Evolutionary conservation across 768 basidiomycete species (phyloP).

Genomic region (Suillus subluteus): DNA sequence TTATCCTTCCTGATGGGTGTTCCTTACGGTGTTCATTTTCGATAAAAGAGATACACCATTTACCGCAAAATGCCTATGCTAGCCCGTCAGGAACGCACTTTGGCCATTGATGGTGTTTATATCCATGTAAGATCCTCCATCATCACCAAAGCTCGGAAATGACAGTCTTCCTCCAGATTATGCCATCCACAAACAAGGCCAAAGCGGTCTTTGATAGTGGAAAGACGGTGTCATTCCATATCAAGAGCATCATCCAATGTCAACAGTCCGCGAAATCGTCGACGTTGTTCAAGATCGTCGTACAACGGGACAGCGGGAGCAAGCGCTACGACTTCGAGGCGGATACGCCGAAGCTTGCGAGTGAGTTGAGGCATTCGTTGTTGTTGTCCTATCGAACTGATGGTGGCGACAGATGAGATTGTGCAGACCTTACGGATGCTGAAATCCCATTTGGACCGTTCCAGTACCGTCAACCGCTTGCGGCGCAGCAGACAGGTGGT

Average conservation of each 20-base stretch:
- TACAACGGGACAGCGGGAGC: constrained; percentile 71
- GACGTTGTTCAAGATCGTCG: constrained; percentile 86
- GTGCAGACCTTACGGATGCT: constrained; percentile 72
- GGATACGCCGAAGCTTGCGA: constrained; percentile 78
- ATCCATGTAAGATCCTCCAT: constrained; percentile 63
- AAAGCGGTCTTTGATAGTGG: constrained; percentile 87
- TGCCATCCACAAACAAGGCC: constrained; percentile 80
- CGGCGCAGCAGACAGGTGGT: constrained; percentile 64
- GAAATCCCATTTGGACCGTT: constrained; percentile 65
- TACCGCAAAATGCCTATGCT: constrained; percentile 95
- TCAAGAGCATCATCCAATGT: constrained; percentile 83
- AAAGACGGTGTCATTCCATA: constrained; percentile 91
- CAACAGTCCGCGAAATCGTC: constrained; percentile 82
- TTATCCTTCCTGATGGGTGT: background rate
- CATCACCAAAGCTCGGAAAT: background rate
- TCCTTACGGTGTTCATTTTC: background rate
- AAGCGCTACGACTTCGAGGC: constrained; percentile 99
- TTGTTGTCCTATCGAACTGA: constrained; percentile 2
- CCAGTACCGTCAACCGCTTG: constrained; percentile 62
- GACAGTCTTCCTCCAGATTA: constrained; percentile 59
- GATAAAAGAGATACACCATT: constrained; percentile 79
- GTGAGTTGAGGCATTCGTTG: constrained; percentile 43
- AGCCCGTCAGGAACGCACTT: constrained; percentile 85
- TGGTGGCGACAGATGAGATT: constrained; percentile 60
- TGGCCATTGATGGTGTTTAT: constrained; percentile 95